Evolutionary conservation across 1,284 basidiomycete species (phyloP).

Genomic region (Puccinia novopanici): DNA sequence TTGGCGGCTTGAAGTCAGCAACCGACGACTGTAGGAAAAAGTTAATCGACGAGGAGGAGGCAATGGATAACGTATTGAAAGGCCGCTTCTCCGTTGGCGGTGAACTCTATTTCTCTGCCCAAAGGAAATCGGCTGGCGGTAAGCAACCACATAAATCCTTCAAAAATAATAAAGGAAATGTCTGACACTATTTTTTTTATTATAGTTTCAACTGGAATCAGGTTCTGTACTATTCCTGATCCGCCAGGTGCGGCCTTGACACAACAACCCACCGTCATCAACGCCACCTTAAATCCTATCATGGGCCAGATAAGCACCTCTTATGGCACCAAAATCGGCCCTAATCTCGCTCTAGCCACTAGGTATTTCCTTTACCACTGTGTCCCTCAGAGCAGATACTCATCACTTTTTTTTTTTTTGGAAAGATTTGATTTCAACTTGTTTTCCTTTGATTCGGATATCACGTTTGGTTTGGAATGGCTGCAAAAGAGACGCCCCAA

Average conservation of each 20-base stretch:
- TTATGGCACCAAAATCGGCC: slow-evolving; percentile 83
- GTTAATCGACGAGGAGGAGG: slow-evolving; percentile 84
- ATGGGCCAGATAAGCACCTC: slow-evolving; percentile 89
- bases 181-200: no score
- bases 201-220: slow-evolving; percentile 86
- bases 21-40: slow-evolving; percentile 64
- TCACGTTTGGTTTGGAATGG: slow-evolving; percentile 71
- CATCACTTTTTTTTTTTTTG: no score
- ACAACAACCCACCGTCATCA: slow-evolving; percentile 82
- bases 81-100: slow-evolving; percentile 88
- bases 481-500: slow-evolving; percentile 23
- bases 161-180: no score
- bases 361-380: slow-evolving; percentile 59
- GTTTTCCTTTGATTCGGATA: slow-evolving; percentile 93
- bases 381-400: not conserved
- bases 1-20: slow-evolving; percentile 52
- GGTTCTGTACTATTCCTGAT: slow-evolving; percentile 86
- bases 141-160: no score
- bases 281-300: slow-evolving; percentile 92
- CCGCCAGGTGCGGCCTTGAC: slow-evolving; percentile 66
- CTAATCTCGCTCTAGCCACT: slow-evolving; percentile 82
- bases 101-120: slow-evolving; percentile 89
- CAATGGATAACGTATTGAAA: slow-evolving; percentile 75
- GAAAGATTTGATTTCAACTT: slow-evolving; percentile 84
- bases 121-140: slow-evolving; percentile 90